These are phyloP conservation scores for Astrothelium subdiscretum DNA, from an alignment of 495 filamentous ascomycete genomes.

Conservation along the genomic window DNA sequence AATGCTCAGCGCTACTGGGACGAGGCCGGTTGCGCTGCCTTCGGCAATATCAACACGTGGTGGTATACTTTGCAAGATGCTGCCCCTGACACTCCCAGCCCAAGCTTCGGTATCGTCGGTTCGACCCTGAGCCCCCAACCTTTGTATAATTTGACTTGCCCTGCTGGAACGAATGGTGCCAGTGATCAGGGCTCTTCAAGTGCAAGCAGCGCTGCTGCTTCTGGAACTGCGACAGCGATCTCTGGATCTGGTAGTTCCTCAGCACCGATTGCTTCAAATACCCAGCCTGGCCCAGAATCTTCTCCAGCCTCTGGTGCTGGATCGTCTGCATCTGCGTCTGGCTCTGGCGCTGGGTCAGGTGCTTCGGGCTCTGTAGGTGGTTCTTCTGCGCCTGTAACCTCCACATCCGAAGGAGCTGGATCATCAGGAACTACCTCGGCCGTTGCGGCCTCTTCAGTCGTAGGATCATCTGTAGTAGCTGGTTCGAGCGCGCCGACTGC, in stretches of 20 bases:
- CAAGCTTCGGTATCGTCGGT: conserved; percentile 57
- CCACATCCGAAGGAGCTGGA: too few relatives aligned
- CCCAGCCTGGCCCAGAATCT: not conserved
- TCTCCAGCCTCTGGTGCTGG: not conserved
- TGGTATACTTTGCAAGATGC: conserved; percentile 68
- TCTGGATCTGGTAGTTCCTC: not conserved
- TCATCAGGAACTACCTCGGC: too few relatives aligned
- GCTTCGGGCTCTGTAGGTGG: not conserved
- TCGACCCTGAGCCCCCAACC: conserved; percentile 33
- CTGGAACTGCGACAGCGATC: not conserved
- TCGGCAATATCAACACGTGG: conserved; percentile 58
- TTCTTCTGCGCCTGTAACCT: too few relatives aligned
- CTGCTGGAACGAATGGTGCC: not conserved
- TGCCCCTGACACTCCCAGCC: conserved; percentile 41
- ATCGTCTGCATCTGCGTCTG: not conserved
- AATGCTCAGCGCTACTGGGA: conserved; percentile 77
- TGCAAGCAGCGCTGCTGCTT: not conserved
- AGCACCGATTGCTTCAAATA: not conserved
- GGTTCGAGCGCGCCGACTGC: too few relatives aligned
- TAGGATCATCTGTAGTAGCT: too few relatives aligned
- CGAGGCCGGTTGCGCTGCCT: conserved; percentile 60
- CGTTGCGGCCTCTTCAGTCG: not conserved
- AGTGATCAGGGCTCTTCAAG: not conserved
- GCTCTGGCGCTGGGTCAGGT: not conserved
- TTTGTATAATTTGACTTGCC: conserved; percentile 25